phyloP scores from a whole-genome alignment of 805 yeast species.

The Hanseniaspora singularis region DNA sequence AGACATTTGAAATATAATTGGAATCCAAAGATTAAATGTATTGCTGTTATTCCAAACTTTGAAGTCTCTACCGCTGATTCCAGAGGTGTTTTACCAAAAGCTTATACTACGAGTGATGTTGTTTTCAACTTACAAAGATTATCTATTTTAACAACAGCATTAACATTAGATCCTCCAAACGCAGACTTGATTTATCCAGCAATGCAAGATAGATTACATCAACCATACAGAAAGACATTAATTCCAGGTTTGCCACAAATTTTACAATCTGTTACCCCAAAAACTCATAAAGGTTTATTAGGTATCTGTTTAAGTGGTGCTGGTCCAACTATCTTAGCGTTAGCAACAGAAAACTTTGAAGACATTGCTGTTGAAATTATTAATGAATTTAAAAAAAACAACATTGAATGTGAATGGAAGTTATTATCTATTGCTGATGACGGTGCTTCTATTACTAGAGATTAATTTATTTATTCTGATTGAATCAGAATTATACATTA shows the following conservation, averaged over 20 bases:
- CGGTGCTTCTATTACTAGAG: conserved; percentile 51
- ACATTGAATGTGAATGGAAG: conserved; percentile 69
- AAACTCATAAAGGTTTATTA: conserved; percentile 67
- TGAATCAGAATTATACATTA: background rate
- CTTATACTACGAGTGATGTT: conserved; percentile 67
- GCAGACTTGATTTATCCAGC: conserved; percentile 78
- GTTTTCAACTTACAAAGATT: conserved; percentile 88
- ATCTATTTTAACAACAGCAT: conserved; percentile 83
- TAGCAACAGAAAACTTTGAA: conserved; percentile 83
- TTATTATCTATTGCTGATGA: conserved; percentile 75
- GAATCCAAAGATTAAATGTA: conserved; percentile 71
- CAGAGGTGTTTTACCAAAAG: conserved; percentile 75
- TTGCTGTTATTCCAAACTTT: conserved; percentile 85
- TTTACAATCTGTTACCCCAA: conserved; percentile 66
- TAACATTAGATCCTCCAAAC: conserved; percentile 74
- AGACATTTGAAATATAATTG: conserved; percentile 76
- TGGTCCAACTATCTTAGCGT: conserved; percentile 90
- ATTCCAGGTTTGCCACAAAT: conserved; percentile 87
- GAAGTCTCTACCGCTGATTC: conserved; percentile 89
- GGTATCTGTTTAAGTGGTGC: conserved; percentile 97
- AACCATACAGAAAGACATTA: conserved; percentile 85
- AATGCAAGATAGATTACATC: conserved; percentile 94
- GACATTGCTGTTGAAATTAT: conserved; percentile 68
- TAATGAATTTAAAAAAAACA: conserved; percentile 50
- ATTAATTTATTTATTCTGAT: background rate